phyloP scores from a whole-genome alignment of 1,139 yeast species.

The Meyerozyma sp. region DNA sequence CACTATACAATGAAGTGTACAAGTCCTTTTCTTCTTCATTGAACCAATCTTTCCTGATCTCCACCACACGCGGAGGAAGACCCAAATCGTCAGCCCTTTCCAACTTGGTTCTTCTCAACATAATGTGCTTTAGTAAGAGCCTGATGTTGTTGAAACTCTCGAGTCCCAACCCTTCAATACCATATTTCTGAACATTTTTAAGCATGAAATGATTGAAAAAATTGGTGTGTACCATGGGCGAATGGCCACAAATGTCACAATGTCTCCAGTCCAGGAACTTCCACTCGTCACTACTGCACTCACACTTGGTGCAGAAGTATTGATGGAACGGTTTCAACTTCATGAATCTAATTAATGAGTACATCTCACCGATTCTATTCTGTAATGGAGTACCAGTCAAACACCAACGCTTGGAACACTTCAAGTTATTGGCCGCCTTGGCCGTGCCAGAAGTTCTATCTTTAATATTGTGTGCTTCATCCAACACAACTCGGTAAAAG shows the following conservation, averaged over 20 bases:
- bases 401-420: slow-evolving; percentile 79
- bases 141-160: slow-evolving; percentile 76
- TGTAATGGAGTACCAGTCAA: slow-evolving; percentile 94
- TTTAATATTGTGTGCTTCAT: slow-evolving; percentile 96
- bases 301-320: slow-evolving; percentile 89
- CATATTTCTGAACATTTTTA: slow-evolving; percentile 81
- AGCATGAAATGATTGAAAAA: slow-evolving; percentile 93
- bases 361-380: slow-evolving; percentile 93
- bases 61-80: slow-evolving; percentile 89
- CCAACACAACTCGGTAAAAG: slow-evolving; percentile 85
- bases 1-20: slow-evolving; percentile 81
- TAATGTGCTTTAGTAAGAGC: slow-evolving; percentile 63
- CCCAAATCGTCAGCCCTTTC: slow-evolving; percentile 98
- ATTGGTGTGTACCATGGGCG: slow-evolving; percentile 91
- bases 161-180: slow-evolving; percentile 75
- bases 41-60: slow-evolving; percentile 76
- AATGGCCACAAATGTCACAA: slow-evolving; percentile 84
- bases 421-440: slow-evolving; percentile 74
- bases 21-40: slow-evolving; percentile 93
- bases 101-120: slow-evolving; percentile 90
- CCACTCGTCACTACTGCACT: slow-evolving; percentile 80
- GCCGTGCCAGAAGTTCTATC: slow-evolving; percentile 93
- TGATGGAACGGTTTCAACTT: slow-evolving; percentile 80
- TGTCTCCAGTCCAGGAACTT: slow-evolving; percentile 72
- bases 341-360: slow-evolving; percentile 80